Percentiles rank a stretch among this genome's conserved stretches.
Conservation (phyloP, 331 rosid genomes). For the Acacia pycnantha region DNA sequence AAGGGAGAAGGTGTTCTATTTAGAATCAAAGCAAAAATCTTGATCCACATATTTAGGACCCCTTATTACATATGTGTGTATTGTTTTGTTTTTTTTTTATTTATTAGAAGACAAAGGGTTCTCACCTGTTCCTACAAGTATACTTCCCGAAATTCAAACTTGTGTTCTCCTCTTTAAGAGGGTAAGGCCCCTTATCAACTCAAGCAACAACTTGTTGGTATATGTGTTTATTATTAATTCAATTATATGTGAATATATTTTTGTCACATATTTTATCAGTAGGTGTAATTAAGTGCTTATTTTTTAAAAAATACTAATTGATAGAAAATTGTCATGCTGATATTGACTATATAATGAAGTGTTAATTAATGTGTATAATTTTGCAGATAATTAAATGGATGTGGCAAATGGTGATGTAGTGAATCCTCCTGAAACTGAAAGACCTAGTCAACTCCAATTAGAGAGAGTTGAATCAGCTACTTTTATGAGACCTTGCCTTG, state of each 20-base stretch:
- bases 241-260: background rate
- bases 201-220: too few relatives aligned
- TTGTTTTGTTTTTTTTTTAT: too few relatives aligned
- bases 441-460: too few relatives aligned
- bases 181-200: too few relatives aligned
- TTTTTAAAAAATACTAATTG: background rate
- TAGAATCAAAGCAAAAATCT: background rate
- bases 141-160: too few relatives aligned
- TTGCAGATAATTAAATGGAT: background rate
- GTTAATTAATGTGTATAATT: background rate
- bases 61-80: too few relatives aligned
- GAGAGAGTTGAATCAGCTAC: too few relatives aligned
- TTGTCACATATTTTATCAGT: background rate
- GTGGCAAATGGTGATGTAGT: background rate
- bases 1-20: background rate
- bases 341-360: background rate
- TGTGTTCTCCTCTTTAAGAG: too few relatives aligned
- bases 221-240: background rate
- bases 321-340: background rate
- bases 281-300: background rate
- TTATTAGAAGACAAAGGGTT: too few relatives aligned
- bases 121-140: accelerated
- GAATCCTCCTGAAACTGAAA: background rate
- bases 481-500: too few relatives aligned
- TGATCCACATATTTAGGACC: background rate